Evolutionary conservation across 78 protist genomes (phyloP), one percentile per base, ranked within the genome.

Genomic region (Emiliania huxleyi): DNA sequence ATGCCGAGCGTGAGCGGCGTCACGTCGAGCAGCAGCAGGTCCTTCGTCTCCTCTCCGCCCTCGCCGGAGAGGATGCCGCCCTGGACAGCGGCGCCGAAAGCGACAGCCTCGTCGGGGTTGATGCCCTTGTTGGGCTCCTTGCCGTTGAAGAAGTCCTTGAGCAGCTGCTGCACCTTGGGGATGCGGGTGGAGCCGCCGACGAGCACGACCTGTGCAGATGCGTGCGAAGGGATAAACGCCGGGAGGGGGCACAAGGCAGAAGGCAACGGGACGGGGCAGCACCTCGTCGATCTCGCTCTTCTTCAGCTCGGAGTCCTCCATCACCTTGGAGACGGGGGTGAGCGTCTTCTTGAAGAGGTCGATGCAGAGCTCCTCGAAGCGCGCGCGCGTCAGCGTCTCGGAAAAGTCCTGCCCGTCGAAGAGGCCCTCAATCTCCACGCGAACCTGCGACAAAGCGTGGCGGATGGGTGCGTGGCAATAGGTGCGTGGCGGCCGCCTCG

Each of bases 31-130:
- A 98, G 95, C 26, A 98, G 92, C 25, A 96, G 25, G 81, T 95
- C 95, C 89, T 94, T 91, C 0, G 94, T 95, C 90, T 94, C 87
- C 90, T 93, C 88, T 26, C 93, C 97, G 18, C 97, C 98, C 79
- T 92, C 98, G 29, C 97, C 98, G 0, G 97, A 38, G 33, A 99
- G 95, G 45, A 98, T 95, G n/a, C 98, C 99, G n/a, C 98, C 99
- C 96, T 99, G 99, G 15, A 98, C 98, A 55, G 99, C 99, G 0
- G 99, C 99, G 62, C 96, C 95, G 87, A 94, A 96, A 56, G 99
- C 99, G 0, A 99, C 99, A 48, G 99, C 99, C 96, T 99, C 99
- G 85, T 99, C 99, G 93, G 99, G 99, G 96, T 98, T 97, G 96
- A 99, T 96, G 62, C 99, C 98, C 88, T 93, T 93, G 95, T 96